Base-by-base conservation (phyloP, 805 yeast species). In the Teunomyces pallodes region DNA sequence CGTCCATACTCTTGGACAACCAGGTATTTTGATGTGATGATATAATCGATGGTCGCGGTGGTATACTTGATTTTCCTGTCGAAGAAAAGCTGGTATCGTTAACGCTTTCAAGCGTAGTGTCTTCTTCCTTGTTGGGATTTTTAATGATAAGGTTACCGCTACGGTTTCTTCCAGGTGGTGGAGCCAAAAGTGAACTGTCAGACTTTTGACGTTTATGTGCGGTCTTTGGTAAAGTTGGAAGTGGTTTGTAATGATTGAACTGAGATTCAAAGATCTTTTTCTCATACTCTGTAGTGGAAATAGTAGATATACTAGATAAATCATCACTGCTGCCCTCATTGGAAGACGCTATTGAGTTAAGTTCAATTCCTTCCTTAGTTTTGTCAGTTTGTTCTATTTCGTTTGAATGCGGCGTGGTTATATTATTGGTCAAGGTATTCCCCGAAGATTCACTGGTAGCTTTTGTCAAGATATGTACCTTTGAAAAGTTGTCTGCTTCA, bases 391-490 rank as follows among this genome's bases (percentile, higher is more conserved):
- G 6, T 29, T n/a, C 17, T 20, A 28, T 14, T 20, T 20, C 24
- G 5, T 20, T 20, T 4, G n/a, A 12, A 7, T 12, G 10, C n/a
- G 41, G 29, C 9, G 24, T 33, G 6, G 46, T 13, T 9, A 36
- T 49, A 10, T 42, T 26, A 12, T 29, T 31, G 7, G 35, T 40
- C n/a, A 30, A 17, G 9, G 43, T 29, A 27, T 40, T 30, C 13
- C 35, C 35, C 12, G 43, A 40, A 9, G 43, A 28, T 10, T 26
- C 43, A 28, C 32, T 52, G 10, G 41, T 43, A 31, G 50, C 33
- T n/a, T 72, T 69, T 9, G 56, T 54, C 9, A 49, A 26, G 6
- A 81, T 66, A 54, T 64, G 75, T 4, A 83, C 89, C 33, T 74
- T 64, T 24, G 68, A 66, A 56, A 64, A 81, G 38, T 77, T 63